Evolutionary conservation across 352 stramenopile genomes (phyloP).

Genomic region (Pythium volutum): DNA sequence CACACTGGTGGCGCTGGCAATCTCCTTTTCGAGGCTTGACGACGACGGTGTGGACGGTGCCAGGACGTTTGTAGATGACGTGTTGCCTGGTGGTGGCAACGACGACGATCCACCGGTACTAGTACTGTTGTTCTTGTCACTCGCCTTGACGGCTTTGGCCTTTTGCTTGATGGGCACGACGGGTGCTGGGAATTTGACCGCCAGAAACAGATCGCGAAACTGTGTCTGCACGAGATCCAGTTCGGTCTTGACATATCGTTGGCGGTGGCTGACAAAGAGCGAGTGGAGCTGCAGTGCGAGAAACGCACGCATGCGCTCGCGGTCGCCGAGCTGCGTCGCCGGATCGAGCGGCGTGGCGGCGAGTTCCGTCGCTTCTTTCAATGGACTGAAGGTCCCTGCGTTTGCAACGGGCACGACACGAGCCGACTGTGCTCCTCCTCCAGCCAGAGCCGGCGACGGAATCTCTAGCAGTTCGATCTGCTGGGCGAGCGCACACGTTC

Average conservation of each 20-base stretch:
- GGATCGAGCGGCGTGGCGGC: background rate
- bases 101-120: conserved; percentile 10
- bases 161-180: conserved; percentile 34
- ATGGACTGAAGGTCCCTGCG: conserved; percentile 1
- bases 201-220: conserved; percentile 38
- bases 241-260: conserved; percentile 65
- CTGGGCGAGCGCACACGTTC: conserved; percentile 42
- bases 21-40: conserved; percentile 49
- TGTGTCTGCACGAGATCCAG: conserved; percentile 54
- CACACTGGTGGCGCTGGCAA: conserved; percentile 3
- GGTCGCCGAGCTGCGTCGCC: conserved; percentile 12
- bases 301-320: conserved; percentile 65
- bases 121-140: conserved; percentile 1
- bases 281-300: conserved; percentile 74
- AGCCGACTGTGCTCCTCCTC: conserved; percentile 1
- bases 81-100: conserved; percentile 18
- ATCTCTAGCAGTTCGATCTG: conserved; percentile 48
- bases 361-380: conserved; percentile 22
- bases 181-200: conserved; percentile 53
- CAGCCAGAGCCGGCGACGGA: background rate
- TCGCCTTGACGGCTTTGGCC: conserved; percentile 25
- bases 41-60: conserved; percentile 29
- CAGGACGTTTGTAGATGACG: conserved; percentile 13
- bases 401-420: conserved; percentile 12
- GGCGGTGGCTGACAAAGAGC: conserved; percentile 68